A percentile compares a stretch with the other conserved stretches of the same genome.
Conservation (phyloP, 2,329 filamentous ascomycete species). For the Sporothrix mexicana region DNA sequence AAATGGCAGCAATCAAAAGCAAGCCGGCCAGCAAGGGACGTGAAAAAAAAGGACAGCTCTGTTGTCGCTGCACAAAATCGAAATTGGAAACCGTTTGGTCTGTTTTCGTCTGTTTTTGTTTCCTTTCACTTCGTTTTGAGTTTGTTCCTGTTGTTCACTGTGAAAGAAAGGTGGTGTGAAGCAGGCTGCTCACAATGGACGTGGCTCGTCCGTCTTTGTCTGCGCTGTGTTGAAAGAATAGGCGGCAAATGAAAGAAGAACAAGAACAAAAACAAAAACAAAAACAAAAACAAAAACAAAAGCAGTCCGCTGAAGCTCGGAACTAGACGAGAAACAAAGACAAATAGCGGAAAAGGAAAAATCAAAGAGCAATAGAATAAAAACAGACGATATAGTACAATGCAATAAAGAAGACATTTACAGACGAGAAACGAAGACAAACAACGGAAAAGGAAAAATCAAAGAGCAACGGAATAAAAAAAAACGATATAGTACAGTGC, state of each 20-base stretch:
- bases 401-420: neutral
- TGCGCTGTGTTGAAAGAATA: neutral
- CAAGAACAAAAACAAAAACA: neutral
- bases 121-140: neutral
- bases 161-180: slow-evolving; percentile 12
- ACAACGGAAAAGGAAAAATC: neutral
- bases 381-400: neutral
- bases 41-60: neutral
- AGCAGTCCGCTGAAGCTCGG: neutral
- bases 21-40: neutral
- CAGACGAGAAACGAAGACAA: neutral
- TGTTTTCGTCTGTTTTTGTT: neutral
- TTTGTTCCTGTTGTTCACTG: neutral
- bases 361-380: neutral
- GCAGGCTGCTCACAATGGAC: slow-evolving; percentile 3
- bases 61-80: neutral
- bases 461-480: neutral
- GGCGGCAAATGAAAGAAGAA: slow-evolving; percentile 3
- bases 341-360: neutral
- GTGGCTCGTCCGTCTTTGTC: slow-evolving; percentile 3
- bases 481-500: neutral
- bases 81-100: neutral
- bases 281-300: neutral
- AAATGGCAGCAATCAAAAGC: slow-evolving; percentile 9
- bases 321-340: neutral